Evolutionary conservation across 2,329 filamentous ascomycete genomes (phyloP), one percentile per base, ranked within the genome.

Genomic region (Bipolaris victoriae): DNA sequence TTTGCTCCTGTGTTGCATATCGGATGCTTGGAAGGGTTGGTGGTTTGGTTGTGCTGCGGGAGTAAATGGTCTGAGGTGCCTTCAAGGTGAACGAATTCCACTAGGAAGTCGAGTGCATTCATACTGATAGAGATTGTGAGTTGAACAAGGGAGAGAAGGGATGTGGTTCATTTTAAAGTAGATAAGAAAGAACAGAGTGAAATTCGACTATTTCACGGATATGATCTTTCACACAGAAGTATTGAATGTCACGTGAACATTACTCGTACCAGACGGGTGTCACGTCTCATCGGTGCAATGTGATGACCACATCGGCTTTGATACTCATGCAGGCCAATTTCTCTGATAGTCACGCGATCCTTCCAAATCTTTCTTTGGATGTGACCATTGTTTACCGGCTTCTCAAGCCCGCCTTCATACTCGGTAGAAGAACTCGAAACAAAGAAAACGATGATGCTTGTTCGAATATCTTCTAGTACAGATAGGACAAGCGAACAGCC

Each of bases 41-140:
- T 7, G 1, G 45, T 40, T 1, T 35, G 39, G 5, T 44, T 29
- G 33, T 37, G 40, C 13, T 20, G 13, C 11, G 16, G n/a, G 11
- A 31, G 35, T 11, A 48, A n/a, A 13, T 35, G 20, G 24, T 49
- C 33, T 20, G 56, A 39, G 4, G 39, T 53, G 46, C 46, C 49
- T 18, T 44, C 26, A 7, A 49, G 45, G 15, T 40, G n/a, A n/a
- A 55, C 47, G 40, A 66, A 67, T 20, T 67, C 63, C 43, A 62
- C 52, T 15, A 67, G 54, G 4, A 50, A 45, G 29, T 66, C 63
- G 5, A 67, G 60, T n/a, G 65, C 55, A 33, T 63, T 62, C 65
- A 67, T 67, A 1, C 15, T 52, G 41, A 18, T 10, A 10, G 15
- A 5, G 9, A 7, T 26, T 10, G 24, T 7, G 35, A 16, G 36